phyloP scores from a whole-genome alignment of 2,329 filamentous ascomycete species.

The Epichloe elymi region DNA sequence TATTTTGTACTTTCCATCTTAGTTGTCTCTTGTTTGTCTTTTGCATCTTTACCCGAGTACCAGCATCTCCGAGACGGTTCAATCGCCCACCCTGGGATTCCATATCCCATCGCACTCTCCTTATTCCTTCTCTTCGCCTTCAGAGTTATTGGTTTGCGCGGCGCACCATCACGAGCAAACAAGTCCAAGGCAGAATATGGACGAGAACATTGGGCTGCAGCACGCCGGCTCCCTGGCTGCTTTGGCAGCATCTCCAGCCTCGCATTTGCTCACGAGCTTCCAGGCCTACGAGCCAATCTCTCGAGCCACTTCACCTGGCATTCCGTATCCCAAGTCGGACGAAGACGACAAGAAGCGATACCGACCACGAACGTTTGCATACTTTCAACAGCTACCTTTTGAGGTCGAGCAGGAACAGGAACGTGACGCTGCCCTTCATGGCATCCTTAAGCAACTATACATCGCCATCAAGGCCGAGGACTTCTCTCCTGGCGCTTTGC shows the following conservation, averaged over 20 bases:
- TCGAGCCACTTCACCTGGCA: constrained; percentile 72
- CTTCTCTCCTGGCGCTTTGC: constrained; percentile 82
- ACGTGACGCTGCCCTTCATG: constrained; percentile 65
- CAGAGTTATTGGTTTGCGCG: not conserved
- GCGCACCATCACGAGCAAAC: not conserved
- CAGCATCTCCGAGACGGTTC: not conserved
- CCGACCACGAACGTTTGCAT: constrained; percentile 83
- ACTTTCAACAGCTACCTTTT: constrained; percentile 84
- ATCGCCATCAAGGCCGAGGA: constrained; percentile 85
- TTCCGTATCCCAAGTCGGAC: constrained; percentile 36
- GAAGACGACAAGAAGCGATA: constrained; percentile 51
- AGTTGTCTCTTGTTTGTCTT: not conserved
- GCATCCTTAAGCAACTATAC: constrained; percentile 89
- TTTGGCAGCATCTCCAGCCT: constrained; percentile 19
- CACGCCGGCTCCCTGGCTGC: constrained; percentile 17
- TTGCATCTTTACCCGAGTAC: not conserved
- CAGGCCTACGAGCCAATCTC: constrained; percentile 56
- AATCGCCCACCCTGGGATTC: not conserved
- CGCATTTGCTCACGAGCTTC: constrained; percentile 24
- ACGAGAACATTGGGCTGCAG: constrained; percentile 24
- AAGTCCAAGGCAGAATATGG: constrained; percentile 16
- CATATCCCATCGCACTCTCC: not conserved
- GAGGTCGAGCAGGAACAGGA: constrained; percentile 66
- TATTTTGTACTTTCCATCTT: not conserved
- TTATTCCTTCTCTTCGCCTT: not conserved